Evolutionary conservation across 176 grass and related monocot species (phyloP), one percentile per base, ranked within the genome.

Genomic region (Typha latifolia): DNA sequence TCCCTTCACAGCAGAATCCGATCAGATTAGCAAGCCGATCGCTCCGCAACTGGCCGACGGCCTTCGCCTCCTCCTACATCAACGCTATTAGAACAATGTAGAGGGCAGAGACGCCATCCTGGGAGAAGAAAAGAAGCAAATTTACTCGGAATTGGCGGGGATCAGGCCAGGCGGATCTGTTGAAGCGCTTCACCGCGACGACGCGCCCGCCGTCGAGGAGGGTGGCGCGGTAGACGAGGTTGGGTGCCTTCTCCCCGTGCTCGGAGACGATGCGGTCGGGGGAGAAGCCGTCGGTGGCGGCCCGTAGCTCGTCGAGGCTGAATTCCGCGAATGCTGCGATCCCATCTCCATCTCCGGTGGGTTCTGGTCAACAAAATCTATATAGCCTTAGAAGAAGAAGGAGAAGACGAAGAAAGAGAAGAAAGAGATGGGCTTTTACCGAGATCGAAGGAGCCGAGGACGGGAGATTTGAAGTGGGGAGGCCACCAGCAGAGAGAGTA

Each of bases 161-260:
- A 67, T 96, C 91, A 9, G 86, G 87, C 91, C 91, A 91, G 15
- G 84, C 84, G 29, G 82, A 82, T 61, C 79, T 82, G 51, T 73
- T 67, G 72, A 91, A 91, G 55, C 82, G 84, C 79, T 88, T 85
- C 76, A 96, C 71, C 51, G 87, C 84, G 4, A 82, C 82, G 14
- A 77, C 77, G 73, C 77, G 72, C 27, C 74, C 87, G 62, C 80
- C 74, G 53, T 75, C 79, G 79, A 90, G 86, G 73, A 96, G 80
- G 22, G 74, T 87, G 68, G 85, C 92, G 2, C 76, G 79, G 77
- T 91, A 88, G 73, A 91, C 87, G 16, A 96, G 84, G 55, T 96
- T 85, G 67, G 87, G 91, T 32, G 84, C 91, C 82, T 96, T 96
- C 71, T 85, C 77, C 57, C 91, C 91, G 62, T 96, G 91, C 82